phyloP scores from a whole-genome alignment of 2,329 filamentous ascomycete species.

The Cladosporium cucumerinum region DNA sequence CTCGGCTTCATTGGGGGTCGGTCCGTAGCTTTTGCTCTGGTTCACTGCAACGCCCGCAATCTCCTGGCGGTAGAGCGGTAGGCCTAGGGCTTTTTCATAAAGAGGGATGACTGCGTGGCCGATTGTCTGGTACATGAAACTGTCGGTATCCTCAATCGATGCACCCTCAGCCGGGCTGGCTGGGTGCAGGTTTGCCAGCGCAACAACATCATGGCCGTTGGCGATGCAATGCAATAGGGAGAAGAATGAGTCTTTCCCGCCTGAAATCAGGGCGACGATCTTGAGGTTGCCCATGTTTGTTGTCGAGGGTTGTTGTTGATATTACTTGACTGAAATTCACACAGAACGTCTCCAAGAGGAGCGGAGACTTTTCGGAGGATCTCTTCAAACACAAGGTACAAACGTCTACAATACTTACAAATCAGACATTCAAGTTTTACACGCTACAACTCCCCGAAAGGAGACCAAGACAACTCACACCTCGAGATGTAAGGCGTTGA shows the following conservation, averaged over 20 bases:
- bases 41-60: constrained; percentile 72
- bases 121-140: constrained; percentile 99
- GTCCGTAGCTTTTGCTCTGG: constrained; percentile 66
- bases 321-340: neutral
- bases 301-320: neutral
- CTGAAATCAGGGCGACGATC: constrained; percentile 89
- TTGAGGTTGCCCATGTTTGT: constrained; percentile 47
- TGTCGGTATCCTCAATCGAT: constrained; percentile 69
- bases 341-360: neutral
- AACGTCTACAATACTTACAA: neutral
- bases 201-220: constrained; percentile 81
- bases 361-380: constrained; percentile 3
- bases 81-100: constrained; percentile 71
- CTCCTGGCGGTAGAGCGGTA: constrained; percentile 78
- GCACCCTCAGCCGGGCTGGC: constrained; percentile 23
- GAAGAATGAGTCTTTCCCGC: constrained; percentile 96
- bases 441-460: neutral
- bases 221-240: constrained; percentile 84
- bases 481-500: neutral
- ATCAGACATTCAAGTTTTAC: constrained; percentile 4
- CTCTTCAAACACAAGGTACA: neutral
- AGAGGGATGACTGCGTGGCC: constrained; percentile 83
- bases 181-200: constrained; percentile 84
- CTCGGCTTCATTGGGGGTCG: constrained; percentile 28
- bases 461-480: neutral